Conservation (phyloP, 345 rosid genomes). For the Lagerstroemia speciosa region DNA sequence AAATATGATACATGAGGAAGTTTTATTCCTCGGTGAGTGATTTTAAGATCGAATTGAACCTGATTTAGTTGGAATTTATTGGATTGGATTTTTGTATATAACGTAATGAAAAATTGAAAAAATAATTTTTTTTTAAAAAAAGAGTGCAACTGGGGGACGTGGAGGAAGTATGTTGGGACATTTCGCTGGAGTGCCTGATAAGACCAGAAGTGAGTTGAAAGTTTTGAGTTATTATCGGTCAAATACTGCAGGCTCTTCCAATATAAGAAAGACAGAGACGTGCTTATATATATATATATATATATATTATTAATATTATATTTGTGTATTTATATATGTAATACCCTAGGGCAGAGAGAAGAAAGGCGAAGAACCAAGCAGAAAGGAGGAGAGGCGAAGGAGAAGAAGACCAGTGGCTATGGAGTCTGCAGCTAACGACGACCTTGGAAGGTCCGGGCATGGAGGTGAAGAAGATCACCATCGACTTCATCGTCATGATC, state of each 20-base stretch:
- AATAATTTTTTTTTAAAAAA: no score
- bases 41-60: no score
- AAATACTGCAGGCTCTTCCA: slow-evolving; percentile 30
- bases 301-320: no score
- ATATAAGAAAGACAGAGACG: slow-evolving; percentile 2
- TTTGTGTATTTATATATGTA: neutral
- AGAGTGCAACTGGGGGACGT: neutral
- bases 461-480: neutral
- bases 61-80: no score
- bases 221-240: slow-evolving; percentile 23
- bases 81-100: slow-evolving; percentile 1
- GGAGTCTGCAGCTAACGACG: slow-evolving; percentile 14
- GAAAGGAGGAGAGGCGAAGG: neutral
- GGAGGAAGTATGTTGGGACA: slow-evolving; percentile 53
- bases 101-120: no score
- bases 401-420: neutral
- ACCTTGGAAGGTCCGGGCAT: slow-evolving; percentile 14
- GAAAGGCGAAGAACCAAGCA: no score
- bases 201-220: slow-evolving; percentile 15
- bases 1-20: no score
- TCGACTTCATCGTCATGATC: neutral
- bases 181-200: slow-evolving; percentile 9
- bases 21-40: no score
- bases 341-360: neutral
- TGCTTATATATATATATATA: slow-evolving; percentile 8